These are phyloP conservation scores for Geotrichum europaeum DNA, from an alignment of 1,139 yeast species.

Conservation along the genomic window DNA sequence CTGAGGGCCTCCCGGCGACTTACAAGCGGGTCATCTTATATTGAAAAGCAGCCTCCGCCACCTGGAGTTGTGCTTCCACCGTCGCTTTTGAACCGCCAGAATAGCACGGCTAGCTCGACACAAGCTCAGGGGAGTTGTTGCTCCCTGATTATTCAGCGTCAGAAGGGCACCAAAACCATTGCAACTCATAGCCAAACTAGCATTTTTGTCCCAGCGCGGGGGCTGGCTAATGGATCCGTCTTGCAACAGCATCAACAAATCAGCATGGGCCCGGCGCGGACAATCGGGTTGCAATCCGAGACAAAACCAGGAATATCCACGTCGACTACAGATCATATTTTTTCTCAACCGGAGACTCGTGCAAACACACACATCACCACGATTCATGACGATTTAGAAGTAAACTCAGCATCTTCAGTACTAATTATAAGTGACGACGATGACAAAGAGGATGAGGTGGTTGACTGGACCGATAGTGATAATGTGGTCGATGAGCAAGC, in stretches of 20 bases:
- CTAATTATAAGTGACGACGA: neutral
- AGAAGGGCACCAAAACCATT: too few species aligned
- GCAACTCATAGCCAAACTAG: too few species aligned
- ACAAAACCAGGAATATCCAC: neutral
- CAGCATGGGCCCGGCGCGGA: neutral
- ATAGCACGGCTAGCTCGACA: neutral
- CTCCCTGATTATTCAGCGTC: too few species aligned
- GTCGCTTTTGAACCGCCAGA: neutral
- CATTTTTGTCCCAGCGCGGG: too few species aligned
- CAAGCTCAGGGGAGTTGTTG: too few species aligned
- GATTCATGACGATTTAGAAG: neutral
- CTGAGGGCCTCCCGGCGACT: neutral
- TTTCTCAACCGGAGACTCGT: neutral
- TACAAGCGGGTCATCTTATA: neutral
- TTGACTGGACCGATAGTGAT: neutral
- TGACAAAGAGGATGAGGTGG: neutral
- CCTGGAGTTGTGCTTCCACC: neutral
- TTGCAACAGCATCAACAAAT: neutral
- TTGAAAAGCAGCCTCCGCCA: neutral
- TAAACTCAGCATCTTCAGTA: neutral
- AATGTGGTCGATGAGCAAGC: neutral
- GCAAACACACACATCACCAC: neutral
- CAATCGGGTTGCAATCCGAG: neutral
- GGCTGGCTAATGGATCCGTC: neutral
- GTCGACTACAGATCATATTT: neutral